Base-by-base conservation (phyloP, 2,329 filamentous ascomycete species). In the Hymenoscyphus albidus region DNA sequence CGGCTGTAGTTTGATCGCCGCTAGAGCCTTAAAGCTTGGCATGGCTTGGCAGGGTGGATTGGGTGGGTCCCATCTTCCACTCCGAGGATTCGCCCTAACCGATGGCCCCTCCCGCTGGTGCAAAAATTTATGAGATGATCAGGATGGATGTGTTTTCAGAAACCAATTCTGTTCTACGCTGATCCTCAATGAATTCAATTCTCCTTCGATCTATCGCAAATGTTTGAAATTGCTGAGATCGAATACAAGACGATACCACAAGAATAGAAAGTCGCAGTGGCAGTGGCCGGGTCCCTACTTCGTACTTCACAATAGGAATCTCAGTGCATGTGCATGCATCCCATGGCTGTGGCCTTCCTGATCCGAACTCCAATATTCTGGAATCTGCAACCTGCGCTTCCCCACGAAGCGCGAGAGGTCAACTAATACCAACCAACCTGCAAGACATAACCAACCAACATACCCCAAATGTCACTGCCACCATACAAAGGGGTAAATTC, bases 391-490 rank as follows among this genome's bases (percentile, higher is more conserved):
- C 48, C 48, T 27, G 48, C 48, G 48, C 48, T 54, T 54, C 48
- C 48, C 48, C 48, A 27, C 48, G 48, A 18, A 54, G 48, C 48
- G 48, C 48, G 18, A 54, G 48, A 27, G 48, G 48, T 54, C 48
- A 27, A 3, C 22, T 27, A 35, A 35, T 10, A 35, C 35, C 35
- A 35, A 35, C 35, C 35, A 35, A 35, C 13, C 18, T 27, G n/a
- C 48, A 54, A 54, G 18, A 54, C 7, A 18, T 22, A 54, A 54
- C 48, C 18, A 54, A 54, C 22, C 48, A 51, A 51, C 44, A n/a
- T 9, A 18, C 7, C 5, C n/a, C 12, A 27, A 54, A 54, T 22
- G 9, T 54, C 48, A 54, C 18, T 54, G 48, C 48, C 48, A 54
- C 48, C 18, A 54, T 35, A 35, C 35, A 35, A 10, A 18, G 18